These are phyloP conservation scores for Krasilnikovozyma curviuscula DNA, from an alignment of 768 basidiomycete genomes.

Conservation along the genomic window DNA sequence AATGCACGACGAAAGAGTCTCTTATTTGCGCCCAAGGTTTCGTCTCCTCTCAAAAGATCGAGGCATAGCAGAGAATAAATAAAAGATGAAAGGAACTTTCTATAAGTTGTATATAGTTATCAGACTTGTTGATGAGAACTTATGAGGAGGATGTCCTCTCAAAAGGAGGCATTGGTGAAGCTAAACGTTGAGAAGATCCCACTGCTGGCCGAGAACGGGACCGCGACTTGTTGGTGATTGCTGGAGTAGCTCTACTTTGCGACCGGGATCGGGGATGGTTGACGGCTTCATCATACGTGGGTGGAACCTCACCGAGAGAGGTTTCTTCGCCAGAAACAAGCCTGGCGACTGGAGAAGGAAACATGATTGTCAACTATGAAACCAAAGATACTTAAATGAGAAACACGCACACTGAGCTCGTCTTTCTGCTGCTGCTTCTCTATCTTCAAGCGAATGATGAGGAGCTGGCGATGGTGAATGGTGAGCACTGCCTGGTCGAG, in stretches of 20 bases:
- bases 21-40: constrained; percentile 22
- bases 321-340: constrained; percentile 66
- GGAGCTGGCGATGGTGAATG: constrained; percentile 9
- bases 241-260: too few relatives aligned
- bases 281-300: constrained; percentile 38
- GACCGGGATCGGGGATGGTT: too few relatives aligned
- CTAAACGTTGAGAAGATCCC: too few relatives aligned
- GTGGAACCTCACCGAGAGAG: constrained; percentile 65
- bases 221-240: too few relatives aligned
- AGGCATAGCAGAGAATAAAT: too few relatives aligned
- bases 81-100: too few relatives aligned
- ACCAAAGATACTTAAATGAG: constrained; percentile 19
- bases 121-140: too few relatives aligned
- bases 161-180: too few relatives aligned
- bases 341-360: constrained; percentile 34
- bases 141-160: too few relatives aligned
- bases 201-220: too few relatives aligned
- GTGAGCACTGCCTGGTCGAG: not conserved
- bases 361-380: constrained; percentile 32
- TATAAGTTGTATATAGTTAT: too few relatives aligned
- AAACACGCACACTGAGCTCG: constrained; percentile 3
- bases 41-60: not conserved
- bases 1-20: constrained; percentile 17
- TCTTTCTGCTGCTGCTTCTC: constrained; percentile 1
- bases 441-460: constrained; percentile 2